phyloP scores from a whole-genome alignment of 228 moss, liverwort and hornwort genomes.

The Sphagnum fallax region DNA sequence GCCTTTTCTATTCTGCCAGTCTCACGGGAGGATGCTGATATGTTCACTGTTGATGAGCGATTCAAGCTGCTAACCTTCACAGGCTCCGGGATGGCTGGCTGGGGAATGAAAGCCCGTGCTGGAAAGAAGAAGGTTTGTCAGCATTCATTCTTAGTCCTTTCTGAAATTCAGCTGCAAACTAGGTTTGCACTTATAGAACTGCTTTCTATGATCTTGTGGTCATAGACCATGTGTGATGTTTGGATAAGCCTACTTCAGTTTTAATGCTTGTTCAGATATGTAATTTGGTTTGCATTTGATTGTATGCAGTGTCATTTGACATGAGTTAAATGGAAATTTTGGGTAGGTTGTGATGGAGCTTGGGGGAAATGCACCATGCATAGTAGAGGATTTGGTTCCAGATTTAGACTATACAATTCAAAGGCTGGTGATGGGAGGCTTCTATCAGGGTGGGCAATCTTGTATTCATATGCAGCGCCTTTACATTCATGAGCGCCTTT shows the following conservation, averaged over 20 bases:
- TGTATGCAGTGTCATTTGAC: too few relatives aligned
- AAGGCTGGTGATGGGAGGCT: constrained; percentile 77
- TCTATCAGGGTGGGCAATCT: constrained; percentile 89
- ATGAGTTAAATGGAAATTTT: neutral
- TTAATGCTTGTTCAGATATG: too few relatives aligned
- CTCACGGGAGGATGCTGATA: constrained; percentile 72
- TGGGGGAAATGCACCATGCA: constrained; percentile 90
- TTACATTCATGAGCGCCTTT: constrained; percentile 63
- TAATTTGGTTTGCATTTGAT: too few relatives aligned
- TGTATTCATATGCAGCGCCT: constrained; percentile 98
- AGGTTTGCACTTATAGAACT: too few relatives aligned
- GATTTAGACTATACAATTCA: constrained; percentile 74
- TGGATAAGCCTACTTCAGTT: too few relatives aligned
- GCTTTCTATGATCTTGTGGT: too few relatives aligned
- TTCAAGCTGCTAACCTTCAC: constrained; percentile 91
- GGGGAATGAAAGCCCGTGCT: constrained; percentile 93
- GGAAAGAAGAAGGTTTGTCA: constrained; percentile 81
- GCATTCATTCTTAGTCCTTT: neutral
- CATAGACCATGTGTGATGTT: too few relatives aligned
- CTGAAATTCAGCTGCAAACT: neutral
- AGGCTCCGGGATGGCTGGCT: constrained; percentile 77
- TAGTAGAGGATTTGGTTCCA: constrained; percentile 92
- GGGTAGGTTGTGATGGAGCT: constrained; percentile 92
- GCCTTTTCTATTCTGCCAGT: constrained; percentile 83
- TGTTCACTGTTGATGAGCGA: constrained; percentile 80